Evolutionary conservation across 1,284 basidiomycete genomes (phyloP).

Genomic region (Austroboletus niveus): DNA sequence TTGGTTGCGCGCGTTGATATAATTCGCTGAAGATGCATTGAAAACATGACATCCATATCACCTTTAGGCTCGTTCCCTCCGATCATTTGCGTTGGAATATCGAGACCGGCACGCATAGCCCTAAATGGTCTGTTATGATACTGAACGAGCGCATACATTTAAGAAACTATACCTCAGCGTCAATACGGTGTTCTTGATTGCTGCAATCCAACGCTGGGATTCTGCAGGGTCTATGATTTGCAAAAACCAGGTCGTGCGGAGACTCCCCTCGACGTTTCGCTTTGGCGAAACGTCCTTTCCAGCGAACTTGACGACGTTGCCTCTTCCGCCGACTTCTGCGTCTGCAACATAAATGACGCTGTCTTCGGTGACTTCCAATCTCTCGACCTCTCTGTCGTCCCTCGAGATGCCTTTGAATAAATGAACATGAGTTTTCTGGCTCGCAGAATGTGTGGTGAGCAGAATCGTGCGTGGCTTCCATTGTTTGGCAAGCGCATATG

Average conservation of each 20-base stretch:
- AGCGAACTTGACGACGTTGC: conserved; percentile 64
- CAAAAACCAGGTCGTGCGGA: conserved; percentile 52
- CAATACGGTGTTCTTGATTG: conserved; percentile 68
- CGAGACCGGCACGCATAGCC: conserved; percentile 63
- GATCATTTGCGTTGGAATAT: conserved; percentile 42
- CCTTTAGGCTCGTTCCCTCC: conserved; percentile 61
- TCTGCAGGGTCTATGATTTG: conserved; percentile 59
- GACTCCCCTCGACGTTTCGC: conserved; percentile 30
- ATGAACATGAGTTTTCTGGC: conserved; percentile 59
- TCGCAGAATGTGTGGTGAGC: conserved; percentile 46
- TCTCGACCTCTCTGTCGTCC: conserved; percentile 67
- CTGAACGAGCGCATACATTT: neutral
- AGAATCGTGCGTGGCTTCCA: conserved; percentile 69
- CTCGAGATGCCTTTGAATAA: conserved; percentile 59
- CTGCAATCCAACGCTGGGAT: conserved; percentile 69
- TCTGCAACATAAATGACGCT: conserved; percentile 73
- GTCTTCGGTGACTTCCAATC: conserved; percentile 70
- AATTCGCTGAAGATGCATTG: conserved; percentile 67
- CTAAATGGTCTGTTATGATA: conserved; percentile 34
- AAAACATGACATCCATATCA: conserved; percentile 77
- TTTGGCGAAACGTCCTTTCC: conserved; percentile 55
- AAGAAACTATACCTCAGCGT: conserved; percentile 53
- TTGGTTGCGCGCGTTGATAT: conserved; percentile 34
- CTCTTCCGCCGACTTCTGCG: conserved; percentile 60
- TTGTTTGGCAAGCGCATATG: conserved; percentile 66